Base-by-base conservation (phyloP, 352 stramenopile genomes). In the Phytophthora fragariae region DNA sequence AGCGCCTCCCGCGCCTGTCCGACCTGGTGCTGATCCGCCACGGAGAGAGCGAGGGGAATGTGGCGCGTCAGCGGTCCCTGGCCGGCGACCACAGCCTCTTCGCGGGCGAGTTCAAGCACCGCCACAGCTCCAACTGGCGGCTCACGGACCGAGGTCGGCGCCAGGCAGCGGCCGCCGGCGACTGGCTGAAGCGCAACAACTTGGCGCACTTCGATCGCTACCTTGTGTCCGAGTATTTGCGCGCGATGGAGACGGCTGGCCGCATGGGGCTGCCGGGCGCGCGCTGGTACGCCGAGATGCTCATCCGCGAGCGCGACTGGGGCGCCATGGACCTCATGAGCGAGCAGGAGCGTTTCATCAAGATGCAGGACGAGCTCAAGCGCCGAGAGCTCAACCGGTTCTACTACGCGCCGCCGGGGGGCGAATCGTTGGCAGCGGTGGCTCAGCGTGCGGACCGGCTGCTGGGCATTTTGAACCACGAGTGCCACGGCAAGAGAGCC, bases 291-390 rank as follows among this genome's bases (percentile, higher is more conserved):
- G 88, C 90, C 0, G 91, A 97, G 75, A 95, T 96, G 86, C 83
- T 95, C 55, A 92, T 96, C 50, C 87, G 91, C 19, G 91, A 97
- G 75, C 90, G 91, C 1, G 91, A 97, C 69, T 97, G 91, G 91
- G 90, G 91, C 11, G 84, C 93, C 19, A 96, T 95, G 90, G 91
- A 97, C 67, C 83, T 97, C 64, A 96, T 96, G 91, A 95, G 90
- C 29, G 87, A 96, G 71, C 83, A 93, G 65, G 89, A 97, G 59
- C 87, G 90, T 35, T 89, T 95, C 58, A 75, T 89, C 60, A 97
- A 95, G 77, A 95, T 97, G 89, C 87, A 95, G 64, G 85, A 95
- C 74, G 90, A 97, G 72, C 81, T 97, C 47, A 86, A 87, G 55
- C 82, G 91, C 6, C 77, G 91, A 35, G 89, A 96, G 64, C 74